These are phyloP conservation scores for Fomitiporia mediterranea DNA, from an alignment of 1,284 basidiomycete genomes.

Conservation along the genomic window DNA sequence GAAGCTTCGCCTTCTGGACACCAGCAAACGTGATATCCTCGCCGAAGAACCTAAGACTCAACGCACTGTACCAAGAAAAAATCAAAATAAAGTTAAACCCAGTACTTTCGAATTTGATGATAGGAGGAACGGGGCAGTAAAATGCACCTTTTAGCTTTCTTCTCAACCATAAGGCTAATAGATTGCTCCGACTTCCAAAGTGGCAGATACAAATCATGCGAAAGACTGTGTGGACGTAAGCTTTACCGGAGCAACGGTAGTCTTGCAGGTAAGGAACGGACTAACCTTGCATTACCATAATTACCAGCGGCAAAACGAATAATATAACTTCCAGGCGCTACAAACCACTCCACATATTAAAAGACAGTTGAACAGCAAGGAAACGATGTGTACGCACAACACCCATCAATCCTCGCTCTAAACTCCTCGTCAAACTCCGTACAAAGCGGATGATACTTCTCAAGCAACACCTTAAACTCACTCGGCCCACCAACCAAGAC, in stretches of 20 bases:
- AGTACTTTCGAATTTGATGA: too few relatives aligned
- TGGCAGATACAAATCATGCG: constrained; percentile 75
- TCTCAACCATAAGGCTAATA: constrained; percentile 88
- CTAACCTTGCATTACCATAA: constrained; percentile 48
- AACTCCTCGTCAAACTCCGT: constrained; percentile 60
- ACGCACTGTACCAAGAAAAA: constrained; percentile 58
- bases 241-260: neutral
- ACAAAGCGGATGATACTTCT: constrained; percentile 76
- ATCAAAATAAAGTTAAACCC: too few relatives aligned
- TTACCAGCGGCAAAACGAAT: constrained; percentile 59
- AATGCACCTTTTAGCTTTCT: constrained; percentile 85
- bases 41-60: constrained; percentile 77
- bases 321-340: constrained; percentile 71
- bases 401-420: constrained; percentile 41
- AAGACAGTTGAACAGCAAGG: constrained; percentile 15
- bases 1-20: constrained; percentile 29
- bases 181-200: constrained; percentile 90
- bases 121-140: too few relatives aligned
- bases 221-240: constrained; percentile 42
- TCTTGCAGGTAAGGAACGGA: neutral
- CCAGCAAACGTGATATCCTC: constrained; percentile 63
- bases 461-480: constrained; percentile 64
- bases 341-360: constrained; percentile 2
- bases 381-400: constrained; percentile 37
- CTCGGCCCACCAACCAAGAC: constrained; percentile 60